Evolutionary conservation across 768 basidiomycete species (phyloP).

Genomic region (Coprinopsis marcescibilis): DNA sequence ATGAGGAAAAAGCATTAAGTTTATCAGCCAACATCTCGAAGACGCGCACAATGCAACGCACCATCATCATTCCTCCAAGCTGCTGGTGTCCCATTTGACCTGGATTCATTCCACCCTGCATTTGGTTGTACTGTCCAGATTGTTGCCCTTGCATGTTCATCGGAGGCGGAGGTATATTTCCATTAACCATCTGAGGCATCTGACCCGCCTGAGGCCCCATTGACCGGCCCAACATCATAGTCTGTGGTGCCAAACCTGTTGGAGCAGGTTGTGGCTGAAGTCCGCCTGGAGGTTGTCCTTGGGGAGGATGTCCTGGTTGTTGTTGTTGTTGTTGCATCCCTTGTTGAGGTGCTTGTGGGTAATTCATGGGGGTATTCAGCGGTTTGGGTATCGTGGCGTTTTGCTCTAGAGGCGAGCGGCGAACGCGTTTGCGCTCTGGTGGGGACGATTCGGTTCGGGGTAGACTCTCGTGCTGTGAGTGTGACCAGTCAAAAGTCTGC

Average conservation of each 20-base stretch:
- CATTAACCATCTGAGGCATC: slow-evolving; percentile 17
- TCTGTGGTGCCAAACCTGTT: slow-evolving; percentile 1
- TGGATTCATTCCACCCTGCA: slow-evolving; percentile 31
- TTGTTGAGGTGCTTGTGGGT: slow-evolving; percentile 7
- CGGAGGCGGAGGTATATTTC: slow-evolving; percentile 16
- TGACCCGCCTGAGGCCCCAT: slow-evolving; percentile 20
- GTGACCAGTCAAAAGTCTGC: slow-evolving; percentile 10
- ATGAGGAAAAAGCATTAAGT: neutral
- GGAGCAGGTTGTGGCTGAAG: slow-evolving; percentile 11
- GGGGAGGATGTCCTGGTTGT: slow-evolving; percentile 18
- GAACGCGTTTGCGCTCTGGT: slow-evolving; percentile 48
- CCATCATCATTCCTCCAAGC: slow-evolving; percentile 14
- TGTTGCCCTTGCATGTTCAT: slow-evolving; percentile 26
- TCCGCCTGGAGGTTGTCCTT: slow-evolving; percentile 15
- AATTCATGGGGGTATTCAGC: neutral
- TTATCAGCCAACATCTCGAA: too few relatives aligned
- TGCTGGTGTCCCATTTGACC: slow-evolving; percentile 12
- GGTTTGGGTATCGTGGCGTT: slow-evolving; percentile 21
- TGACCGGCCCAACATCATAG: slow-evolving; percentile 4
- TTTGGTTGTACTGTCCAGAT: slow-evolving; percentile 33
- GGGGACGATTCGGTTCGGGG: slow-evolving; percentile 50
- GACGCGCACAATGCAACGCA: slow-evolving; percentile 11
- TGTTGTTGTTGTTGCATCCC: slow-evolving; percentile 17
- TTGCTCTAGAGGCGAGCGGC: slow-evolving; percentile 47
- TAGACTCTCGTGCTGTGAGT: slow-evolving; percentile 38